Evolutionary conservation across 2,329 filamentous ascomycete species (phyloP).

Genomic region (Epichloe uncinata): DNA sequence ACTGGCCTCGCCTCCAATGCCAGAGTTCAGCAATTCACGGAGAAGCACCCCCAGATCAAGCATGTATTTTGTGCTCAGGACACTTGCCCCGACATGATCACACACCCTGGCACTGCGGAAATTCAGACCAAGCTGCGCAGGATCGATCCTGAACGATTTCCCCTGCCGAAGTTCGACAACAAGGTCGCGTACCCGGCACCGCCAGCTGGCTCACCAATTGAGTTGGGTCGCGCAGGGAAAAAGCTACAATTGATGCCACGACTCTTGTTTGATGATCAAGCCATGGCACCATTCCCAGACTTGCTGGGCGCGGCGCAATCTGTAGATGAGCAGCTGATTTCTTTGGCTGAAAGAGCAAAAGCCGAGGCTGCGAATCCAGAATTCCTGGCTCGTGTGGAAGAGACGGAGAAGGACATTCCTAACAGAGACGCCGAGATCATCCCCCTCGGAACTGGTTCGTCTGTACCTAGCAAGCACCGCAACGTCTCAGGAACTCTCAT

Average conservation of each 20-base stretch:
- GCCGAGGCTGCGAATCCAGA: slow-evolving; percentile 25
- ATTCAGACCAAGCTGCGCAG: slow-evolving; percentile 56
- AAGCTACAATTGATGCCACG: slow-evolving; percentile 34
- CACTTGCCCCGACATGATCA: slow-evolving; percentile 59
- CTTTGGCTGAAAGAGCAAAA: slow-evolving; percentile 37
- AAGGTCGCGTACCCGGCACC: slow-evolving; percentile 13
- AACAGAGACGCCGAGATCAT: slow-evolving; percentile 69
- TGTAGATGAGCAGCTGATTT: slow-evolving; percentile 29
- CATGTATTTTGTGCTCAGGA: slow-evolving; percentile 72
- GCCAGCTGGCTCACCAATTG: slow-evolving; percentile 14
- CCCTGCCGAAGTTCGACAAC: slow-evolving; percentile 54
- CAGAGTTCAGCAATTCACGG: slow-evolving; percentile 56
- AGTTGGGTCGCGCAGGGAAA: slow-evolving; percentile 30
- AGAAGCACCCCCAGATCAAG: slow-evolving; percentile 42
- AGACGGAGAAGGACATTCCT: slow-evolving; percentile 51
- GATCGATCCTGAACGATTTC: slow-evolving; percentile 63
- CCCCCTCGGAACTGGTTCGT: slow-evolving; percentile 82
- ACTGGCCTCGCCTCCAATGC: slow-evolving; percentile 49
- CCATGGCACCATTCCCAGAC: slow-evolving; percentile 28
- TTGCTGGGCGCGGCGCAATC: slow-evolving; percentile 33
- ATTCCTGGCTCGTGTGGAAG: slow-evolving; percentile 35
- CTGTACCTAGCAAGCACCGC: slow-evolving; percentile 80
- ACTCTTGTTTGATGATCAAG: slow-evolving; percentile 30
- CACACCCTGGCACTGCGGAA: slow-evolving; percentile 51
- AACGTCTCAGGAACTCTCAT: slow-evolving; percentile 87